Conservation (phyloP, 2,329 filamentous ascomycete genomes). For the Pseudogymnoascus sp. region DNA sequence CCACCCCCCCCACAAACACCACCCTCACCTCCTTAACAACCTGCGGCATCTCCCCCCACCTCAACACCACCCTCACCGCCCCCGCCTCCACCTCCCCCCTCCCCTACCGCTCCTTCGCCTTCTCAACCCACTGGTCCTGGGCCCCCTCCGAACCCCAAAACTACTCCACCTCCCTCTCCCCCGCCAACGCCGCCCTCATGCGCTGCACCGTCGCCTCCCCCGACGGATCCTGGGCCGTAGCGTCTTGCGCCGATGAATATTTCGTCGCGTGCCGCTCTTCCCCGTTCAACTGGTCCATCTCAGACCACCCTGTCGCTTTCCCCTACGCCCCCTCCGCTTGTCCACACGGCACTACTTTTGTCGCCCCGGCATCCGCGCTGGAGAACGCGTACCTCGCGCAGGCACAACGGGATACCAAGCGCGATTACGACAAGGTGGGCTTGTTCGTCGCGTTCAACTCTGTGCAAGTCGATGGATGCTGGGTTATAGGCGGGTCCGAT, state of each 20-base stretch:
- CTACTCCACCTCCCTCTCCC: constrained; percentile 23
- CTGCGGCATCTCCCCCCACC: constrained; percentile 52
- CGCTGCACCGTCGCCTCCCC: constrained; percentile 45
- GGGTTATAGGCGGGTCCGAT: constrained; percentile 48
- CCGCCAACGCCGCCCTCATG: constrained; percentile 27
- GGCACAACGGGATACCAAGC: constrained; percentile 19
- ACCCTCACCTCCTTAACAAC: constrained; percentile 33
- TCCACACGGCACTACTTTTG: constrained; percentile 39
- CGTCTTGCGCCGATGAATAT: constrained; percentile 43
- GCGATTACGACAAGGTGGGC: constrained; percentile 20
- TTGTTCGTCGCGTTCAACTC: constrained; percentile 56
- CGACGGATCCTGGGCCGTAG: constrained; percentile 47
- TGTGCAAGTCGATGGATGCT: constrained; percentile 47
- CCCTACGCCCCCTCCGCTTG: constrained; percentile 38
- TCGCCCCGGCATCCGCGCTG: constrained; percentile 50
- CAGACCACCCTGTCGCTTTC: constrained; percentile 34
- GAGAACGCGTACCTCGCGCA: constrained; percentile 50
- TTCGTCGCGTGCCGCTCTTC: constrained; percentile 48
- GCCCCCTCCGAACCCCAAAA: constrained; percentile 41
- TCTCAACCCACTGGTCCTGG: constrained; percentile 52
- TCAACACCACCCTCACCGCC: constrained; percentile 44
- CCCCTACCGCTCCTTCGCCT: constrained; percentile 42
- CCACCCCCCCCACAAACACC: constrained; percentile 16
- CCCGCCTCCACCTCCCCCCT: constrained; percentile 40
- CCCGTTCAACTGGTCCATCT: constrained; percentile 51